Percentiles rank a stretch among this genome's conserved stretches.
Evolutionary conservation across 1,139 yeast genomes (phyloP).

Genomic region (Candida tetrigidarum): DNA sequence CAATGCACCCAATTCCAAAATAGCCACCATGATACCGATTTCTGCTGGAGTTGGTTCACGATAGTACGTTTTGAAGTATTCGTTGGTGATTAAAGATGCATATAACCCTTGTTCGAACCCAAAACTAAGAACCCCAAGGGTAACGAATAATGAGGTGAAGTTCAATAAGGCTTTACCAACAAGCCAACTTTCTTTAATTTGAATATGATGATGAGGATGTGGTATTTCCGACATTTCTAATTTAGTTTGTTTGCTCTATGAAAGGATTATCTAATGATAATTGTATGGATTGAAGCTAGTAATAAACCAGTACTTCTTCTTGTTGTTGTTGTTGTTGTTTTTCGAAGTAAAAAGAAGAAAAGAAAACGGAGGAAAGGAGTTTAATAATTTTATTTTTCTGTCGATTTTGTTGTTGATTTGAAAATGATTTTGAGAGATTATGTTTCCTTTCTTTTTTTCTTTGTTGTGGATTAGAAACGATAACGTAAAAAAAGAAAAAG

Average conservation of each 20-base stretch:
- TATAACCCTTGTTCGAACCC: constrained; percentile 69
- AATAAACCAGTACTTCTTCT: not conserved
- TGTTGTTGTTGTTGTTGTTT: not conserved
- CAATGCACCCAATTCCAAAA: constrained; percentile 75
- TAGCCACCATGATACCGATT: constrained; percentile 57
- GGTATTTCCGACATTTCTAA: constrained; percentile 4
- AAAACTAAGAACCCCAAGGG: constrained; percentile 60
- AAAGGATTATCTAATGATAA: not conserved
- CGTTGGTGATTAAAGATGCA: constrained; percentile 67
- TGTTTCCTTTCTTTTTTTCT: not conserved
- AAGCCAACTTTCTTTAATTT: constrained; percentile 44
- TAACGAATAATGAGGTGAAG: constrained; percentile 63
- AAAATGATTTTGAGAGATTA: not conserved
- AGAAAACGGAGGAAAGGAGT: not conserved
- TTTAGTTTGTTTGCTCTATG: not conserved
- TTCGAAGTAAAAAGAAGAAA: not conserved
- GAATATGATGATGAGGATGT: constrained; percentile 34
- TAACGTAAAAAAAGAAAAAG: not conserved
- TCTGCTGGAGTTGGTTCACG: constrained; percentile 59
- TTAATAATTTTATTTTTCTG: not conserved
- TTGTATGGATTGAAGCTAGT: not conserved
- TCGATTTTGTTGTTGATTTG: constrained; percentile 1
- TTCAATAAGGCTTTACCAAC: constrained; percentile 57
- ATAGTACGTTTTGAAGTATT: constrained; percentile 73
- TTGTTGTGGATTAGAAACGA: no score